These are phyloP conservation scores for Ophiocordyceps unilateralis DNA, from an alignment of 2,329 filamentous ascomycete species.

Conservation along the genomic window DNA sequence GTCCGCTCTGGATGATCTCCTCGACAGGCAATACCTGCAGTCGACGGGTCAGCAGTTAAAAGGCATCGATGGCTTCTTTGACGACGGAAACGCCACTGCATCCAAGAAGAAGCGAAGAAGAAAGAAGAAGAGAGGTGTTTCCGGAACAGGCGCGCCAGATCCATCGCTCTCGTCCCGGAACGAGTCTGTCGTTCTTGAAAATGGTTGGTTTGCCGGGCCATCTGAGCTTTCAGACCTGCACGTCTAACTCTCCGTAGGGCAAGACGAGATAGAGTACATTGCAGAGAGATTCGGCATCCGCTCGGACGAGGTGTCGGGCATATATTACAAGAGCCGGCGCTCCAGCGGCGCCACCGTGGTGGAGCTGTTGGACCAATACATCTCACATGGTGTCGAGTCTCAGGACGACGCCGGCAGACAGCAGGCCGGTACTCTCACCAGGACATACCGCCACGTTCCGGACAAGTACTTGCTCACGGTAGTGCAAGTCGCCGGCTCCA, in stretches of 20 bases:
- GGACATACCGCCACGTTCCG: slow-evolving; percentile 24
- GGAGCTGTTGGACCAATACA: slow-evolving; percentile 25
- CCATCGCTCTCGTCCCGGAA: slow-evolving; percentile 1
- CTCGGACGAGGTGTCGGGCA: slow-evolving; percentile 20
- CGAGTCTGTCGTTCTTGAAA: neutral
- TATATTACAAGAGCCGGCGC: slow-evolving; percentile 20
- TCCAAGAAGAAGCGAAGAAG: slow-evolving; percentile 22
- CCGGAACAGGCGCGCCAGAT: slow-evolving; percentile 4
- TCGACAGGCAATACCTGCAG: slow-evolving; percentile 64
- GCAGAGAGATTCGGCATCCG: slow-evolving; percentile 25
- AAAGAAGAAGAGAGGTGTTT: slow-evolving; percentile 10
- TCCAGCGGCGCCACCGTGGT: slow-evolving; percentile 23
- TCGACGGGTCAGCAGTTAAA: slow-evolving; percentile 46
- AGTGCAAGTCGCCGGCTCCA: slow-evolving; percentile 20
- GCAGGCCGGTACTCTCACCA: slow-evolving; percentile 15
- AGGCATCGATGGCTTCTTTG: slow-evolving; percentile 69
- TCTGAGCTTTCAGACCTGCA: neutral
- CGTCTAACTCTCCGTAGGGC: slow-evolving; percentile 8
- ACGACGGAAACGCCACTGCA: slow-evolving; percentile 27
- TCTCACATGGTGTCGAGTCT: slow-evolving; percentile 17
- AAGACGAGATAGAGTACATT: slow-evolving; percentile 25
- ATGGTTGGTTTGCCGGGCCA: neutral
- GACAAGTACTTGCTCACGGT: slow-evolving; percentile 23
- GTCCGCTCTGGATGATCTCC: slow-evolving; percentile 58
- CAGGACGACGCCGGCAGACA: slow-evolving; percentile 13